Evolutionary conservation across 176 grass and related monocot species (phyloP), one percentile per base, ranked within the genome.

Genomic region (Rhipidocladum racemiflorum): DNA sequence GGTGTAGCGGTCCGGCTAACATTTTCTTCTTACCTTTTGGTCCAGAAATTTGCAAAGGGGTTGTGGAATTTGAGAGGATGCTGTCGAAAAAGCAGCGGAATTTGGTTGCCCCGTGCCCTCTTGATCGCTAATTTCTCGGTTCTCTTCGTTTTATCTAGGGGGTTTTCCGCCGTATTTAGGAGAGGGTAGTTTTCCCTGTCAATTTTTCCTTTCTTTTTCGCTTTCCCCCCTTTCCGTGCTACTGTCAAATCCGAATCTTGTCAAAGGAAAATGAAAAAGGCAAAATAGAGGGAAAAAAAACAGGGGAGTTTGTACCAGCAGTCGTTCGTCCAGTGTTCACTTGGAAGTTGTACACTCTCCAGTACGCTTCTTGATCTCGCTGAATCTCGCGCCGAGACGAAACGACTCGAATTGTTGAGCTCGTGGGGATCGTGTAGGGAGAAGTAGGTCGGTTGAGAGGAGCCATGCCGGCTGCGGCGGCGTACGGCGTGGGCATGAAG

Each of bases 161-260:
- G 3, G 39, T 70, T n/a, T n/a, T 45, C 39, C 21, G 27, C 28
- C 39, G 49, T 61, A 75, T 81, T 87, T 81, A n/a, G 36, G n/a
- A 46, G 68, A 20, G 25, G n/a, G 56, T 43, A 34, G 11, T 46
- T 68, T 20, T 28, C 11, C 5, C 34, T 3, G 46, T 43, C 34
- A 54, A 79, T 42, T 42, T 44, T 65, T 43, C 4, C 6, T 56
- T n/a, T 14, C 4, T 60, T n/a, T 39, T 32, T 29, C 7, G 21
- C 2, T 32, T 57, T 66, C 68, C 11, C 9, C 20, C 21, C 42
- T 56, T 75, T 81, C 50, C 21, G 4, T 68, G 69, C 60, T 75
- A 34, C 70, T 81, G 77, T 75, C 53, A 57, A 86, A 77, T 60
- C 32, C 14, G 69, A 68, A 81, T 75, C 70, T 87, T 75, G 45